Conservation (phyloP, 2,329 filamentous ascomycete species). For the Madurella mycetomatis region DNA sequence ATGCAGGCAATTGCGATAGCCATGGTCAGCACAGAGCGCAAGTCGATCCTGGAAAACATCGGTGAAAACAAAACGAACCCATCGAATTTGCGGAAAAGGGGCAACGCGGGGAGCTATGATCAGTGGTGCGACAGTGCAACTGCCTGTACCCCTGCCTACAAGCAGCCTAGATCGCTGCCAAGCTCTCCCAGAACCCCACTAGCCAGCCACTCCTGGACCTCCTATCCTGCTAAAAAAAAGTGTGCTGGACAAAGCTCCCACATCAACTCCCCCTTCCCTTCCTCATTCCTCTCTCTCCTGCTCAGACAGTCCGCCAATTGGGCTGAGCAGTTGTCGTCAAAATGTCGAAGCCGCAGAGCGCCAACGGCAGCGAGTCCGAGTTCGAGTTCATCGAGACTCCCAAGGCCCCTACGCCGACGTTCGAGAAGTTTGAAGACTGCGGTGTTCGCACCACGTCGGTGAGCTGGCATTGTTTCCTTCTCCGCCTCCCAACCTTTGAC, state of each 20-base stretch:
- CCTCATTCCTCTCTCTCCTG: conserved; percentile 10
- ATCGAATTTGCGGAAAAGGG: neutral
- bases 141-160: neutral
- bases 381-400: conserved; percentile 64
- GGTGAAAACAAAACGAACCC: neutral
- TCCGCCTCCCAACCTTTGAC: too few species aligned
- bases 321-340: conserved; percentile 28
- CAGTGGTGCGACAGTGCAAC: neutral
- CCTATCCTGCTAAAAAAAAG: conserved; percentile 15
- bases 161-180: neutral
- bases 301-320: conserved; percentile 17
- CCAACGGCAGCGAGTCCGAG: conserved; percentile 46
- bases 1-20: too few species aligned
- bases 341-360: conserved; percentile 47
- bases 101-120: neutral
- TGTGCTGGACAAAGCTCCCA: conserved; percentile 15
- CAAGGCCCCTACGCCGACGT: conserved; percentile 44
- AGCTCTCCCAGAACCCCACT: neutral
- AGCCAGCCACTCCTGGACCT: conserved; percentile 6
- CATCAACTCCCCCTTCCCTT: conserved; percentile 2
- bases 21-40: too few species aligned
- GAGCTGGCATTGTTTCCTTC: conserved; percentile 26
- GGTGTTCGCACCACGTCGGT: conserved; percentile 54
- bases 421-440: conserved; percentile 50
- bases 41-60: neutral